Evolutionary conservation across 257 asterid species (phyloP), one percentile per base, ranked within the genome.

Genomic region (Gentiana dahurica): DNA sequence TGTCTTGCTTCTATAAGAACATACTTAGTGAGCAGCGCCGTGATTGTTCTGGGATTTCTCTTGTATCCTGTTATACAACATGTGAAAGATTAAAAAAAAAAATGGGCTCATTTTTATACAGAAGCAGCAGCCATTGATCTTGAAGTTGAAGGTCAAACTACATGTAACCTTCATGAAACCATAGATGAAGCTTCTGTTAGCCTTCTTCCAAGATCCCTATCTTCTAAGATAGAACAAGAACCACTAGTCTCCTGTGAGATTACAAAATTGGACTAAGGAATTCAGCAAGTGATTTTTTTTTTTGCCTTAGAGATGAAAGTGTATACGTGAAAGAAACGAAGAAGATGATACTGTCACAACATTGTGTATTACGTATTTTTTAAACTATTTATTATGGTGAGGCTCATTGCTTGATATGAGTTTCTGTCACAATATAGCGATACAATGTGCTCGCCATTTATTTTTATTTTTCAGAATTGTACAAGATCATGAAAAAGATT

Each of bases 1-100:
- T 79, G 80, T 49, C 71, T 87, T 37, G 98, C 98, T 0, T 81
- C 98, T 7, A 35, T 57, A 6, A 73, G 49, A 75, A 91, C 98
- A 2, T 82, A 43, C 62, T 1, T 87, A 44, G 94, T 91, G 53
- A 87, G 96, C 37, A 84, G 85, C 3, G 60, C 55, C 0, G 87
- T 87, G 48, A 60, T 87, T 47, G 8, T 81, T 4, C 44, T 79
- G 11, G 98, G 98, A 34, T 76, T 85, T 35, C 55, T 68, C 8
- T 39, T 83, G 3, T 81, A 84, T 61, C 91, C 89, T 7, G 68
- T 73, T 4, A 12, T 85, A 64, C 39, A 58, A 46, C 68, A 58
- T 49, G 85, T 82, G 4, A 91, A 81, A 74, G 68, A 75, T 59
- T 15, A 15, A 15, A 15, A 15, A 56, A 38, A 47, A 67, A 61